phyloP scores from a whole-genome alignment of 2,329 filamentous ascomycete genomes.

The Bipolaris oryzae region DNA sequence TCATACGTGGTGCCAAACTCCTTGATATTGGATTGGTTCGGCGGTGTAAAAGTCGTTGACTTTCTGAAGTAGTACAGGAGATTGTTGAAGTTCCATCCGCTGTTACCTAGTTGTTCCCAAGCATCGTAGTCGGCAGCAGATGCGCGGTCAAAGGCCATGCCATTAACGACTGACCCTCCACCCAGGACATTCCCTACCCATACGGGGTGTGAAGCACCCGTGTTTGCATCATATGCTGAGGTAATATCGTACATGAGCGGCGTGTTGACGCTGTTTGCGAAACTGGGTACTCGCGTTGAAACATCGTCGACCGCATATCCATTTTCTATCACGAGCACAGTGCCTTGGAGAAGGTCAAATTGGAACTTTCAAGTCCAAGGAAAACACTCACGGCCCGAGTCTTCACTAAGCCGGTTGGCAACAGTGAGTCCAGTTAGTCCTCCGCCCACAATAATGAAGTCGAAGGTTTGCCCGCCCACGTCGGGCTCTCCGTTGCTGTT shows the following conservation, averaged over 20 bases:
- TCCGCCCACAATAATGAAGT: constrained; percentile 43
- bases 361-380: background rate
- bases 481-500: constrained; percentile 15
- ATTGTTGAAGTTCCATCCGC: constrained; percentile 50
- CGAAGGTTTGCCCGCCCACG: constrained; percentile 31
- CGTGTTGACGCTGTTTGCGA: constrained; percentile 31
- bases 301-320: constrained; percentile 32
- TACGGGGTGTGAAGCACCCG: constrained; percentile 21
- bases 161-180: constrained; percentile 48
- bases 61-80: constrained; percentile 42
- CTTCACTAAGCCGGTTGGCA: constrained; percentile 41
- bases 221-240: constrained; percentile 27
- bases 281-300: constrained; percentile 29
- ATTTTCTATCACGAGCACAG: constrained; percentile 38
- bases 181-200: constrained; percentile 41
- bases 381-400: constrained; percentile 22
- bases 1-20: constrained; percentile 37
- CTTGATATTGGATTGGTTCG: constrained; percentile 12
- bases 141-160: too few species aligned
- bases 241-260: constrained; percentile 33
- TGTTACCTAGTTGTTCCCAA: constrained; percentile 62
- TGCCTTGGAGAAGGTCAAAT: constrained; percentile 21
- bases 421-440: constrained; percentile 40
- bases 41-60: constrained; percentile 34
- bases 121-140: too few species aligned